Base-by-base conservation (phyloP, 352 stramenopile genomes). In the Phytophthora cactorum region DNA sequence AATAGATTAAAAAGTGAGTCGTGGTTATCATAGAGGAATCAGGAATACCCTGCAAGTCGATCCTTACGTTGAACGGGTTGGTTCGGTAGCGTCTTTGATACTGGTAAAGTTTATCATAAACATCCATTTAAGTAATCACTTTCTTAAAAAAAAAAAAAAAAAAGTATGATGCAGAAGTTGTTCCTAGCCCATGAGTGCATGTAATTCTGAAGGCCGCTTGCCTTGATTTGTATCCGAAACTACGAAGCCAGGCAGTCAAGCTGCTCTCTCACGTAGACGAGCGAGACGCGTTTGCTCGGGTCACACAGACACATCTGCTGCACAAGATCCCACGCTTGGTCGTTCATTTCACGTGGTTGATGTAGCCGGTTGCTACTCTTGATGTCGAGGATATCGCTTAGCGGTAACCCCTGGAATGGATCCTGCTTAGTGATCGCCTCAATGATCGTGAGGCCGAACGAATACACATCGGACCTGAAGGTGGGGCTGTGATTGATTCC, bases 401-500 rank as follows among this genome's bases (percentile, higher is more conserved):
- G 22, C 34, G 27, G 25, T 50, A 56, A 63, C 22, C 34, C 49
- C 0, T 44, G 2, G 12, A 69, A 61, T 8, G 60, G 59, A 49
- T 64, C 34, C 38, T 53, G 44, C 46, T 66, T 74, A 6, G 43
- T 55, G 0, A 72, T 41, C 1, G 66, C 66, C 46, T 81, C 69
- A 47, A 70, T 39, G 12, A 81, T 62, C 22, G 66, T 76, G 44
- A 81, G 41, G 0, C 74, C 74, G 17, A 81, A 72, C 17, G 74
- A 68, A 43, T 81, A 81, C 14, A 78, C 53, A 38, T 81, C 74
- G 15, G 69, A 75, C 52, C 73, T 28, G 41, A 78, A 73, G 22
- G 50, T 67, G 15, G 59, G 55, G 4, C 45, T 32, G 11, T 52
- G 46, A 25, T n/a, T 6, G 3, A 39, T 28, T 1, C 54, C 59